These are phyloP conservation scores for Podila minutissima DNA, from an alignment of 192 early-diverging fungal genomes.

Conservation along the genomic window DNA sequence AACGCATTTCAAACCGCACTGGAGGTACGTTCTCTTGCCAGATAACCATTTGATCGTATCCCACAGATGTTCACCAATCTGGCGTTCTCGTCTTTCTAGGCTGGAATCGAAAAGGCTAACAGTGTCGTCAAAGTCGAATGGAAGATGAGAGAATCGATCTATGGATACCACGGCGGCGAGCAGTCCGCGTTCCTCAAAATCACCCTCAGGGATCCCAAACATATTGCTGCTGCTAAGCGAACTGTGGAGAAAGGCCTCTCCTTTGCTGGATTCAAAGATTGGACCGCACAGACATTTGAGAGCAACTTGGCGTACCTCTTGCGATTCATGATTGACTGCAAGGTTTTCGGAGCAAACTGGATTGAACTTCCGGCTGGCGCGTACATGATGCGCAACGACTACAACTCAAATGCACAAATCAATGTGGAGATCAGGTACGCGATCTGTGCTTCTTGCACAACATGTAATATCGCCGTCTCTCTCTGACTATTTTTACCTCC, in stretches of 20 bases:
- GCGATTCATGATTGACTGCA: conserved; percentile 95
- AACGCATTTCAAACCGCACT: conserved; percentile 59
- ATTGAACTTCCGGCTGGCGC: conserved; percentile 83
- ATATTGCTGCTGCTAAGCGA: conserved; percentile 27
- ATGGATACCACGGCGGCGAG: conserved; percentile 86
- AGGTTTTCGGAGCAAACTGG: conserved; percentile 90
- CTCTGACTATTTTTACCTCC: too few relatives aligned
- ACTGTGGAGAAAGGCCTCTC: conserved; percentile 42
- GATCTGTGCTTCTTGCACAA: background rate
- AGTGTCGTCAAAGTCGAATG: conserved; percentile 72
- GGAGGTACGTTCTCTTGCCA: conserved; percentile 52
- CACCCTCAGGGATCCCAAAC: conserved; percentile 66
- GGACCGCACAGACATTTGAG: conserved; percentile 74
- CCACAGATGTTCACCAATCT: background rate
- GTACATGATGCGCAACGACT: conserved; percentile 64
- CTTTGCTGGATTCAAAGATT: conserved; percentile 30
- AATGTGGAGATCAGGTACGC: conserved; percentile 81
- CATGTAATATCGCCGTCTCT: too few relatives aligned
- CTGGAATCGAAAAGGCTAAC: conserved; percentile 35
- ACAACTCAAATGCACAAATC: conserved; percentile 75
- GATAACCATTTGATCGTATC: background rate
- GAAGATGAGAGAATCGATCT: conserved; percentile 83
- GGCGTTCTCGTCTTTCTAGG: conserved; percentile 39
- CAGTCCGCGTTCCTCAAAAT: conserved; percentile 87
- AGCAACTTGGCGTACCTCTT: conserved; percentile 89